Evolutionary conservation across 2,329 filamentous ascomycete genomes (phyloP), one percentile per base, ranked within the genome.

Genomic region (Emericellopsis cladophorae): DNA sequence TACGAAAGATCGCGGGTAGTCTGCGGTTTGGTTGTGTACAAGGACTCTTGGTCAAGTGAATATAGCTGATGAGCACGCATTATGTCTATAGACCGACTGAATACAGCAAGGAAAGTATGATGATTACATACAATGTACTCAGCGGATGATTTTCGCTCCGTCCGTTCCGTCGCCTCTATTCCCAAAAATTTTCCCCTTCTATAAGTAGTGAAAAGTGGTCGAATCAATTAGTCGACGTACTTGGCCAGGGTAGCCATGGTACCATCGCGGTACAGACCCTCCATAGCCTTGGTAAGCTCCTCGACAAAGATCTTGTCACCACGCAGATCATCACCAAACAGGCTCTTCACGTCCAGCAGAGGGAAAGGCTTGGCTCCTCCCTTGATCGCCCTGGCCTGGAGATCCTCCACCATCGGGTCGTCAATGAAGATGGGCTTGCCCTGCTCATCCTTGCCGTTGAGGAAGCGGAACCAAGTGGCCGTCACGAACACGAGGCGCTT

Each of bases 321-420:
- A 44, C 69, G 65, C 54, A 73, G 49, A 39, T 73, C 67, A 40
- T 72, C 67, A 52, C 69, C 69, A 39, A 73, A 73, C 2, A 73
- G 56, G 42, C 47, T 62, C 49, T 58, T 62, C 49, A 71, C 56
- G 54, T 58, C 60, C 2, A 73, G 61, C n/a, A 73, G 51, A 31
- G 56, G 49, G 10, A 44, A 33, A 0, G 69, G 68, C 45, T 62
- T 54, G 31, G 51, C 57, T 31, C 64, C 66, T 5, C 67, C 68
- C 1, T 54, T 58, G 44, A 53, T 55, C 23, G 69, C 69, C 49
- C 62, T 58, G 37, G 60, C 56, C 53, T 68, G 61, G 5, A 73
- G 61, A 48, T 67, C 56, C 37, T 67, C 64, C 15, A 55, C 57
- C 65, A 71, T 65, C 4, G 68, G 67, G 48, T 73, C 69, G 29